A percentile compares a stretch with the other conserved stretches of the same genome.
Conservation (phyloP, 2,329 filamentous ascomycete genomes). For the Ceratocystis cubensis region DNA sequence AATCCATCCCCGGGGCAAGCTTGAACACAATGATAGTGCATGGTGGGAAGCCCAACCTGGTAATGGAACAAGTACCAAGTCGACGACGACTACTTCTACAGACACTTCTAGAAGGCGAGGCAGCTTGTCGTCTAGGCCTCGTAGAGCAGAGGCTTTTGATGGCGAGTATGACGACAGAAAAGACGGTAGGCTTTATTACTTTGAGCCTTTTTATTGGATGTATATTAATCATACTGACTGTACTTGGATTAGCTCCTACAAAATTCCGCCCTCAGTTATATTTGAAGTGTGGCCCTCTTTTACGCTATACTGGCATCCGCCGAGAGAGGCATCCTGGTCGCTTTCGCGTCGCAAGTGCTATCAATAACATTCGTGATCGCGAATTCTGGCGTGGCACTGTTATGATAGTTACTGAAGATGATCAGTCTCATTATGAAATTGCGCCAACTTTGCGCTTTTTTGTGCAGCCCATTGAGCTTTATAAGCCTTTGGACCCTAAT, state of each 20-base stretch:
- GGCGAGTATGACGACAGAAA: constrained; percentile 52
- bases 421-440: constrained; percentile 68
- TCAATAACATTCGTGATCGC: constrained; percentile 36
- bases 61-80: constrained; percentile 2
- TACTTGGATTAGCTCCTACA: constrained; percentile 39
- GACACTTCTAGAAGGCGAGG: constrained; percentile 31
- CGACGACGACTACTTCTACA: neutral
- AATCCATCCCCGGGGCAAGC: neutral
- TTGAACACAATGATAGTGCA: constrained; percentile 35
- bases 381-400: constrained; percentile 88
- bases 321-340: constrained; percentile 41
- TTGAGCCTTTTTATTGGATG: neutral
- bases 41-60: constrained; percentile 58
- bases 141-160: constrained; percentile 51
- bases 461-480: constrained; percentile 68
- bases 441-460: constrained; percentile 73
- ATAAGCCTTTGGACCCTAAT: constrained; percentile 43
- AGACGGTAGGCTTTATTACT: constrained; percentile 33
- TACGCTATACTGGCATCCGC: constrained; percentile 79
- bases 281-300: constrained; percentile 77
- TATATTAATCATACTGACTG: neutral
- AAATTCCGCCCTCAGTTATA: constrained; percentile 73
- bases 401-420: constrained; percentile 88
- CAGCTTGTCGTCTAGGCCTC: constrained; percentile 37
- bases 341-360: constrained; percentile 23